Conservation (phyloP, 352 stramenopile genomes). For the Pythium phragmiticola region DNA sequence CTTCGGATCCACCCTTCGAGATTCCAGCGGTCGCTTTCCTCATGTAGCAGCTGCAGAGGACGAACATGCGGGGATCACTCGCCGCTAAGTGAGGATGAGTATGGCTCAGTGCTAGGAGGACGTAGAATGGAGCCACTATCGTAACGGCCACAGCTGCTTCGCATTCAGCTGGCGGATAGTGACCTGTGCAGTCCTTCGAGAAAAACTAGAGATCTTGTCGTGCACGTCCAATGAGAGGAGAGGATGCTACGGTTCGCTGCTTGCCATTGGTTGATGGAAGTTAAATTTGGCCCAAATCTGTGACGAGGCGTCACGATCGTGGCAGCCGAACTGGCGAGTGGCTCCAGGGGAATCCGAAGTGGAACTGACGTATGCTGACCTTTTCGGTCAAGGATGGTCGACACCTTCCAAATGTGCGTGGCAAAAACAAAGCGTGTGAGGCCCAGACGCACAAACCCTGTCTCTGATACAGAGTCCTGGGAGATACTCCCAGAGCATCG, state of each 20-base stretch:
- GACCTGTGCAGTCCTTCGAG: not conserved
- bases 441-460: not conserved
- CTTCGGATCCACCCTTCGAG: slow-evolving; percentile 4
- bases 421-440: not conserved
- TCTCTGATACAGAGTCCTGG: too few species aligned
- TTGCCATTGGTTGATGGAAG: not conserved
- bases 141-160: slow-evolving; percentile 2
- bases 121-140: not conserved
- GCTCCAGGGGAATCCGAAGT: not conserved
- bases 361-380: too few species aligned
- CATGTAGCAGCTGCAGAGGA: slow-evolving; percentile 1
- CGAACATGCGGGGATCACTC: slow-evolving; percentile 1
- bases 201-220: not conserved
- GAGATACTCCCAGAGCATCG: too few species aligned
- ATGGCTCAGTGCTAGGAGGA: not conserved
- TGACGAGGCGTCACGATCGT: not conserved
- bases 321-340: slow-evolving; percentile 5
- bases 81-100: not conserved
- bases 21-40: not conserved
- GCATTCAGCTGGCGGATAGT: slow-evolving; percentile 2
- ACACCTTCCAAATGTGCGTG: not conserved
- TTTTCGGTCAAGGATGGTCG: not conserved
- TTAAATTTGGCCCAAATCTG: slow-evolving; percentile 11
- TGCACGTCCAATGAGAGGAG: not conserved
- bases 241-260: not conserved